Base-by-base conservation (phyloP, 306 rosid species). In the Fragaria vesca region DNA sequence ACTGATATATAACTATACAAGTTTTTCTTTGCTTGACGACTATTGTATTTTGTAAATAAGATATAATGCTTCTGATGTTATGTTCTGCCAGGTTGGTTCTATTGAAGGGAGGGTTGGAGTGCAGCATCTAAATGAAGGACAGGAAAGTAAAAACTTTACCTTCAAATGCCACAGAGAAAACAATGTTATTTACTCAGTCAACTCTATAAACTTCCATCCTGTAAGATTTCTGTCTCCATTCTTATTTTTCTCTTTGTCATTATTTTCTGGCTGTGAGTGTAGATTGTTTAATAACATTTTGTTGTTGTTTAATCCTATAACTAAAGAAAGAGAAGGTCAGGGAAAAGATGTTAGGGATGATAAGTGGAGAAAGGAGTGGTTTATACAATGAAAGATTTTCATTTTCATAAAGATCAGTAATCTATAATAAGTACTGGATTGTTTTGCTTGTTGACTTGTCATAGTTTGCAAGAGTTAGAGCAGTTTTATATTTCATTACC, bases 41-140 rank as follows among this genome's bases (percentile, higher is more conserved):
- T 52, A 34, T 55, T 55, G 24, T 15, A 63, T 38, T 54, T 8
- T 55, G 16, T 21, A 60, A 57, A 55, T n/a, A 55, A 21, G 55
- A n/a, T 4, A n/a, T 62, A 15, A 38, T 42, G 30, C 9, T 65
- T 52, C 45, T 72, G 46, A 65, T 71, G 58, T n/a, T 71, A 6
- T 42, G 72, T 71, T 68, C 43, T 81, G 63, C 78, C 82, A 92
- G 98, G 91, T 94, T 83, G 98, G 95, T 76, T 94, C 98, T 12
- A 94, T 90, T 58, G 98, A 94, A 79, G 98, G 98, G 79, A 90
- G 98, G 85, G 98, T 92, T 68, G 98, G 98, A 76, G 97, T 94
- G 71, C 98, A 94, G 76, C 97, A 94, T 78, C 87, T 94, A 62
- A 93, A 94, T 76, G 97, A 92, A 46, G 74, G 86, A 69, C 88